Percentiles rank a stretch among this genome's conserved stretches.
These are phyloP conservation scores for Leucogyrophana mollusca DNA, from an alignment of 768 basidiomycete species.

Conservation along the genomic window DNA sequence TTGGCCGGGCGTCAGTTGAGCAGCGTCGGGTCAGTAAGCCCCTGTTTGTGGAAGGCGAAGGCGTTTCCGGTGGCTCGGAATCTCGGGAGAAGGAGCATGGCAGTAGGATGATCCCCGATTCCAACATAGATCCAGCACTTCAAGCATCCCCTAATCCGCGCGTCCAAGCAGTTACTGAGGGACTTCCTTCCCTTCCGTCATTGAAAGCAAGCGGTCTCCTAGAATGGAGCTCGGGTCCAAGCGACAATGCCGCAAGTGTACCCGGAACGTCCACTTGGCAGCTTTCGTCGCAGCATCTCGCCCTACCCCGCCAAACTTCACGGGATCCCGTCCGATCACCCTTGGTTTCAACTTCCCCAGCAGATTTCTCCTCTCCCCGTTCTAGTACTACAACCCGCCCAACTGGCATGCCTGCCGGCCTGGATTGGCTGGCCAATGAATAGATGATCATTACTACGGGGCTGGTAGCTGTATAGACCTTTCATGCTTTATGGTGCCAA, in stretches of 20 bases:
- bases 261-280: slow-evolving; percentile 21
- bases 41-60: slow-evolving; percentile 12
- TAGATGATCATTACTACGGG: slow-evolving; percentile 31
- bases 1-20: slow-evolving; percentile 37
- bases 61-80: slow-evolving; percentile 17
- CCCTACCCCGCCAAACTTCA: slow-evolving; percentile 14
- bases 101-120: slow-evolving; percentile 23
- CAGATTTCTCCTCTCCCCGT: slow-evolving; percentile 14
- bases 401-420: slow-evolving; percentile 60
- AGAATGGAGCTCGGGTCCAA: slow-evolving; percentile 37
- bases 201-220: slow-evolving; percentile 73
- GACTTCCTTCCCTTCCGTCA: slow-evolving; percentile 55
- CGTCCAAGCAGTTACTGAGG: slow-evolving; percentile 13
- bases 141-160: slow-evolving; percentile 21
- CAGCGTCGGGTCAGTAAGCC: slow-evolving; percentile 16
- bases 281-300: slow-evolving; percentile 18
- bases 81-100: slow-evolving; percentile 20
- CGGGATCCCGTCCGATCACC: slow-evolving; percentile 18
- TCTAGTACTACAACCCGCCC: slow-evolving; percentile 13
- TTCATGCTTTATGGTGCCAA: not conserved
- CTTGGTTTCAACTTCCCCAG: slow-evolving; percentile 7
- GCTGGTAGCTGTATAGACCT: slow-evolving; percentile 13
- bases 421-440: slow-evolving; percentile 70
- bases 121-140: slow-evolving; percentile 31
- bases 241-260: slow-evolving; percentile 3